Percentiles rank a stretch among this genome's conserved stretches.
These are phyloP conservation scores for Fusarium sp. DNA, from an alignment of 2,329 filamentous ascomycete species.

Conservation along the genomic window DNA sequence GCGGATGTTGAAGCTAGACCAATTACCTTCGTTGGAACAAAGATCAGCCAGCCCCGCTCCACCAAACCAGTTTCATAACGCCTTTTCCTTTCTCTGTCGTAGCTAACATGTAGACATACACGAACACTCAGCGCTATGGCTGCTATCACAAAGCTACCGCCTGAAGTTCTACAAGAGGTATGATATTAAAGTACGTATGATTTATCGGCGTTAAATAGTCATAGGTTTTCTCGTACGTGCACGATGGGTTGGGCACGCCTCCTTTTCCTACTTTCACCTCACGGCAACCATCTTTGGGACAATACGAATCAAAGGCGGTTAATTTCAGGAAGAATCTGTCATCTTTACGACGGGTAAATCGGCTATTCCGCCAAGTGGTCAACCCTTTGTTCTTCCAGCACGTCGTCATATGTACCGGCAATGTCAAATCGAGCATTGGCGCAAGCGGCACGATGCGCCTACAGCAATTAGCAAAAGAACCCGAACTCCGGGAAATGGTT, in stretches of 20 bases:
- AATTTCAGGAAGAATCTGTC: neutral
- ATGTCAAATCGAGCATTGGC: neutral
- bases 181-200: rapidly evolving
- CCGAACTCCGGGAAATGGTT: neutral
- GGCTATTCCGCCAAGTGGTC: neutral
- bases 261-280: too few species aligned
- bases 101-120: neutral
- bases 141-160: neutral
- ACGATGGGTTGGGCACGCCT: neutral
- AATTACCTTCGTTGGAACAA: slow-evolving; percentile 3
- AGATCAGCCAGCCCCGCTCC: neutral
- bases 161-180: slow-evolving; percentile 7
- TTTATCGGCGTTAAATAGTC: rapidly evolving
- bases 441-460: neutral
- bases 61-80: neutral
- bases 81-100: neutral
- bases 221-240: neutral
- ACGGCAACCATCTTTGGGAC: neutral
- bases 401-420: neutral
- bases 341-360: neutral
- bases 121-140: neutral
- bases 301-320: neutral
- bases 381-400: slow-evolving; percentile 5
- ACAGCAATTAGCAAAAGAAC: neutral
- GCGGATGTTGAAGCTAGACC: neutral